Base-by-base conservation (phyloP, 2,329 filamentous ascomycete genomes). In the Penicillium polonicum region DNA sequence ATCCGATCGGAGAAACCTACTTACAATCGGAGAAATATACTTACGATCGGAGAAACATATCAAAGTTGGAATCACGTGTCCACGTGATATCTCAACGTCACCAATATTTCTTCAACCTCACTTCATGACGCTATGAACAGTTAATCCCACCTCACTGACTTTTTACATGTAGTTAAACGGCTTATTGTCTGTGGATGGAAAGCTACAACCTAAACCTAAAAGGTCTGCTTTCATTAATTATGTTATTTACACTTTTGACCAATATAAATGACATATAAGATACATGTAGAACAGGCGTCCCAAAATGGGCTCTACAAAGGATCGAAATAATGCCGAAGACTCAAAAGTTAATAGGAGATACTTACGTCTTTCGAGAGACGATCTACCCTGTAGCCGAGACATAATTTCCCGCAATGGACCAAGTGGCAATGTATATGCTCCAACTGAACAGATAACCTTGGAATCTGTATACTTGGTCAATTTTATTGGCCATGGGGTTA, bases 121-220 rank as follows among this genome's bases (percentile, higher is more conserved):
- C 39, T 52, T 45, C 50, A 52, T 52, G 50, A 46, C 50, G 50
- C 29, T 27, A 36, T 52, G 39, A 8, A 52, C 21, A 17, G 39
- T 6, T 9, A 9, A 19, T 43, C 10, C 48, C 19, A 19, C 35
- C 13, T 23, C 27, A 21, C 5, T 31, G 19, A 33, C 10, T 5
- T 23, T 13, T 21, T n/a, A n/a, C 15, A 9, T 23, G 9, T 36
- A 19, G 15, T 10, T 5, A 9, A 45, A 17, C 3, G 3, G 9
- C 2, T 41, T 8, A n/a, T 8, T 31, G 8, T 3, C 15, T 13
- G 1, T 17, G 25, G 36, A 8, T 51, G 8, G 21, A 36, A 19
- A 23, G 15, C 3, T 35, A 35, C 10, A 19, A 1, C 12, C 39
- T 1, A 41, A 5, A 2, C 3, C 4, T 6, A 17, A 41, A 19